phyloP scores from a whole-genome alignment of 306 rosid genomes.

The Glycine soja region DNA sequence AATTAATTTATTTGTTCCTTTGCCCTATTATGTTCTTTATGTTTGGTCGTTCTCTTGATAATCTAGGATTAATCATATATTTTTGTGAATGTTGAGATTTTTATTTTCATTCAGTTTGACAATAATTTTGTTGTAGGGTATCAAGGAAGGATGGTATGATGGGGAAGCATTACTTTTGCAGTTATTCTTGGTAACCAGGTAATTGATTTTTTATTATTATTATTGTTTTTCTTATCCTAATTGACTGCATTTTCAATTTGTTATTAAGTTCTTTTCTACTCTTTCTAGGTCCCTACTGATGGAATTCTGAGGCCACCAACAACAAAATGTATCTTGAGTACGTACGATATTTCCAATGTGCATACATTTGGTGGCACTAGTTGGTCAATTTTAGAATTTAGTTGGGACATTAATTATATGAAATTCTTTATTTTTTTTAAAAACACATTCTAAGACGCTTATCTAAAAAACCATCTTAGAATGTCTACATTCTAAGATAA shows the following conservation, averaged over 20 bases:
- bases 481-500: too few relatives aligned
- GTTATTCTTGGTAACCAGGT: conserved; percentile 96
- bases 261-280: conserved; percentile 37
- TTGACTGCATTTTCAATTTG: conserved; percentile 33
- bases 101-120: background rate
- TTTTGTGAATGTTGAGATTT: conserved; percentile 24
- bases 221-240: conserved; percentile 29
- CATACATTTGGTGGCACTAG: too few relatives aligned
- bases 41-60: conserved; percentile 7
- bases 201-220: conserved; percentile 18
- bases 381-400: too few relatives aligned
- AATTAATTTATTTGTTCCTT: background rate
- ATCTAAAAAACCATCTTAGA: too few relatives aligned
- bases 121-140: conserved; percentile 67
- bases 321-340: too few relatives aligned
- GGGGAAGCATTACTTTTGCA: conserved; percentile 99
- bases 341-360: too few relatives aligned
- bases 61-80: conserved; percentile 33
- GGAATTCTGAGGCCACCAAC: conserved; percentile 90
- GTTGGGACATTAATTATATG: too few relatives aligned
- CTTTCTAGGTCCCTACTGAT: conserved; percentile 87
- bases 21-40: background rate
- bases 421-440: too few relatives aligned
- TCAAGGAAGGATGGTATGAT: conserved; percentile 98
- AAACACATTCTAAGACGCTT: too few relatives aligned